These are phyloP conservation scores for Ceratobasidium sp. DNA, from an alignment of 1,284 basidiomycete genomes.

Conservation along the genomic window DNA sequence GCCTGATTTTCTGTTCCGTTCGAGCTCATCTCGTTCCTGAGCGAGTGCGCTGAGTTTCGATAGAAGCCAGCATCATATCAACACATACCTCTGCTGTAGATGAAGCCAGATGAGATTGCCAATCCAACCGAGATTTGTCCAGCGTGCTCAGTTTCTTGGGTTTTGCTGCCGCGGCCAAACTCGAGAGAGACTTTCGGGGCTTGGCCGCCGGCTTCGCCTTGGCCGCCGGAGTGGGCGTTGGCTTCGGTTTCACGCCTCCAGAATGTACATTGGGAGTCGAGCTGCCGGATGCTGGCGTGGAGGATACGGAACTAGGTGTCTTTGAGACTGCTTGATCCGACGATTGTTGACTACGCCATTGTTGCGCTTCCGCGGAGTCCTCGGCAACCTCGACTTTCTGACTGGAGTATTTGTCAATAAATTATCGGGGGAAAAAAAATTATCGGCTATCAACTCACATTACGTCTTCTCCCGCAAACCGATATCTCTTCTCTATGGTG, in stretches of 20 bases:
- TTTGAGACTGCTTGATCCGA: background rate
- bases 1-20: conserved; percentile 64
- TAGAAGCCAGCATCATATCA: background rate
- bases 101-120: conserved; percentile 66
- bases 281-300: background rate
- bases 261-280: background rate
- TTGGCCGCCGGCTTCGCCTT: conserved; percentile 8
- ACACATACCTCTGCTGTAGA: conserved; percentile 47
- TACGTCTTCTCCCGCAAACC: conserved; percentile 76
- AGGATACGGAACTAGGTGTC: background rate
- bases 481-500: conserved; percentile 69
- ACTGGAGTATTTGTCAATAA: conserved; percentile 50
- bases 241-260: background rate
- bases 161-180: conserved; percentile 48
- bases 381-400: conserved; percentile 73
- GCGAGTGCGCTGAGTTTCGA: conserved; percentile 42
- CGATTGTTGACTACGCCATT: conserved; percentile 56
- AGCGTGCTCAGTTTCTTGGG: conserved; percentile 78
- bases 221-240: background rate
- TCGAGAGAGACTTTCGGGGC: conserved; percentile 22
- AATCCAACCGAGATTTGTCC: conserved; percentile 83
- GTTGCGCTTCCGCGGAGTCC: conserved; percentile 72
- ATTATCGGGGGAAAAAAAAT: conserved; percentile 20
- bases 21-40: conserved; percentile 68
- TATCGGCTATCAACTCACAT: conserved; percentile 56